Percentiles rank a stretch among this genome's conserved stretches.
phyloP scores from a whole-genome alignment of 257 asterid genomes.

The Solanum raphanifolium region DNA sequence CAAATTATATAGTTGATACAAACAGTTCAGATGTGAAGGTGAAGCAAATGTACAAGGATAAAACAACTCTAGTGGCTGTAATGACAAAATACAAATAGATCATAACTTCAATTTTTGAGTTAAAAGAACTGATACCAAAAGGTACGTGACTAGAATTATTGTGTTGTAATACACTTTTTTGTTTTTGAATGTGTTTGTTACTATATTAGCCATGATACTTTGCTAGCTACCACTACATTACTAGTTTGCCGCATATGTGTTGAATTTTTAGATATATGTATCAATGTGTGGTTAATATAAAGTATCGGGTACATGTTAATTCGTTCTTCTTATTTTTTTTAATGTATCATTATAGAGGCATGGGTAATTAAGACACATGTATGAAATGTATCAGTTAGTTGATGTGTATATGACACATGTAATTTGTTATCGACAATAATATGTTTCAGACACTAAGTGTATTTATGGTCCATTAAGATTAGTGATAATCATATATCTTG shows the following conservation, averaged over 20 bases:
- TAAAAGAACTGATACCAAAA: background rate
- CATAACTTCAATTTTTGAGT: background rate
- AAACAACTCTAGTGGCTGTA: background rate
- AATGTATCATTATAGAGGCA: background rate
- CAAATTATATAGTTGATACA: background rate
- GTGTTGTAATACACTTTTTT: background rate
- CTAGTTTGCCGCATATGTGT: background rate
- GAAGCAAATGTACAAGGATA: background rate
- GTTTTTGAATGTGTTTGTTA: background rate
- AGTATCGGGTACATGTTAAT: background rate
- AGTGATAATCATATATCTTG: background rate
- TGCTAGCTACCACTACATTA: background rate
- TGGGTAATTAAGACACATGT: background rate
- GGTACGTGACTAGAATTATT: background rate
- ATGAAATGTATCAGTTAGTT: no score
- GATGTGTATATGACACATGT: no score
- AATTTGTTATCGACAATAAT: no score
- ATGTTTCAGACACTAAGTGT: background rate
- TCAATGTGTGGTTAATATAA: background rate
- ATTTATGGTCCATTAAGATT: background rate
- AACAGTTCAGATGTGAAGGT: background rate
- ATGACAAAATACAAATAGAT: background rate
- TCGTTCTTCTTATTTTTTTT: no score
- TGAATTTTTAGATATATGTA: background rate
- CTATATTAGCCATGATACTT: no score